Evolutionary conservation across 1,139 yeast genomes (phyloP).

Genomic region (Geotrichum armillariae): DNA sequence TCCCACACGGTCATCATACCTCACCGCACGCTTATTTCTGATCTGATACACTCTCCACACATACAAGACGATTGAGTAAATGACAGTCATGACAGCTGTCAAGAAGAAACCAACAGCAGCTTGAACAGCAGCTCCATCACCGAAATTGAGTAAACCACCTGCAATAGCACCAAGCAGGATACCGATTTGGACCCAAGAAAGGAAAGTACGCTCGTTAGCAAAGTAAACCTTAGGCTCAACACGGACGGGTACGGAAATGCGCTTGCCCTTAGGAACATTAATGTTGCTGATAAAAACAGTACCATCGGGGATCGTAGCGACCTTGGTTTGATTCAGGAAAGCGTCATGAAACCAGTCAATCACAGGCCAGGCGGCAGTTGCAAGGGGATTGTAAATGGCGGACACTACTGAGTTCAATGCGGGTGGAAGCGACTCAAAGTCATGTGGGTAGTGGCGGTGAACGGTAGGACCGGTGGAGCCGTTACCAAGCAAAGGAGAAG

Average conservation of each 20-base stretch:
- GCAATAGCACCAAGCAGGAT: constrained; percentile 93
- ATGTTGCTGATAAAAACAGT: constrained; percentile 63
- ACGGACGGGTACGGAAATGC: constrained; percentile 94
- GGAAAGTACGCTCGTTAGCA: constrained; percentile 96
- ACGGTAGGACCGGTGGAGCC: constrained; percentile 6
- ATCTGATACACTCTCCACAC: constrained; percentile 82
- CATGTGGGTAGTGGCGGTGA: constrained; percentile 21
- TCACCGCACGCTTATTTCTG: constrained; percentile 75
- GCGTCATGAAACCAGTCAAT: constrained; percentile 33
- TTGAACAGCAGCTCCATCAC: constrained; percentile 71
- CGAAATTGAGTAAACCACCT: constrained; percentile 89
- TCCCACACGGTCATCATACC: constrained; percentile 86
- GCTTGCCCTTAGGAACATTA: constrained; percentile 72
- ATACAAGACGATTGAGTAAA: constrained; percentile 74
- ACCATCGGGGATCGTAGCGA: constrained; percentile 76
- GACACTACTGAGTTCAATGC: constrained; percentile 10
- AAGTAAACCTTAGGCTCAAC: constrained; percentile 98
- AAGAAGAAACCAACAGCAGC: constrained; percentile 90
- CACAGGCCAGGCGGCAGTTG: constrained; percentile 4
- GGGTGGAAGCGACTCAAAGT: constrained; percentile 14
- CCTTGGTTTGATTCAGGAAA: constrained; percentile 47
- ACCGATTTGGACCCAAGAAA: constrained; percentile 96
- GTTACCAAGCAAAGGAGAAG: constrained; percentile 32
- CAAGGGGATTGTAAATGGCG: constrained; percentile 4
- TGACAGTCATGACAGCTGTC: constrained; percentile 70